Percentiles rank a stretch among this genome's conserved stretches.
Conservation (phyloP, 2,329 filamentous ascomycete species). For the Colletotrichum sp. region DNA sequence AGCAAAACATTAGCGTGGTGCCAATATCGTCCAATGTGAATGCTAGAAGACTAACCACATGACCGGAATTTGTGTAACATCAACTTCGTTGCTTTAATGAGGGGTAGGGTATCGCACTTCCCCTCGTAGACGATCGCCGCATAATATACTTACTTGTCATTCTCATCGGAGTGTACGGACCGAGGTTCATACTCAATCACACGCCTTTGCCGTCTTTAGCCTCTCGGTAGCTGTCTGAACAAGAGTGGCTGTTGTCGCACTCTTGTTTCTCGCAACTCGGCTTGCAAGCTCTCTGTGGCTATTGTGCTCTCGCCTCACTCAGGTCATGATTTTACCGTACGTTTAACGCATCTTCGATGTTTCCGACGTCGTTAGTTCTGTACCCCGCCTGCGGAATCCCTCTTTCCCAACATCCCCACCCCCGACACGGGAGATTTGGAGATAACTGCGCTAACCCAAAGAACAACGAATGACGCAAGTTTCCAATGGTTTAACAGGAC, state of each 20-base stretch:
- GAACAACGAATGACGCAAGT: background rate
- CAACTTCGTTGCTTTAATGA: background rate
- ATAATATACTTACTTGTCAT: background rate
- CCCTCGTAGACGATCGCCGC: too few species aligned
- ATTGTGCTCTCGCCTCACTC: background rate
- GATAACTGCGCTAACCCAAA: background rate
- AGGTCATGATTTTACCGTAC: background rate
- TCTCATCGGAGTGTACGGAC: background rate
- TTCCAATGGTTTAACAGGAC: rapidly evolving
- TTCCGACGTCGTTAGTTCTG: background rate
- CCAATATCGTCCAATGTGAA: background rate
- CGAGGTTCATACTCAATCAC: background rate
- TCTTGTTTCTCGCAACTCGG: background rate
- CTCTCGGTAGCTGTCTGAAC: background rate
- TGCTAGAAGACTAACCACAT: background rate
- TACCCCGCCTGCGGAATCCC: background rate
- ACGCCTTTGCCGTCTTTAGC: background rate
- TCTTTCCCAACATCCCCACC: background rate
- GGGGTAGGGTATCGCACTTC: background rate
- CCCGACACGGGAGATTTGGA: background rate
- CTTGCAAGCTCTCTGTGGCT: background rate
- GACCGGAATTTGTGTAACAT: background rate
- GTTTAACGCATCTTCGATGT: background rate
- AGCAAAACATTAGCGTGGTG: background rate
- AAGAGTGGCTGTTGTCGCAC: background rate